Evolutionary conservation across 495 filamentous ascomycete genomes (phyloP).

Genomic region (Talaromyces thailandensis): DNA sequence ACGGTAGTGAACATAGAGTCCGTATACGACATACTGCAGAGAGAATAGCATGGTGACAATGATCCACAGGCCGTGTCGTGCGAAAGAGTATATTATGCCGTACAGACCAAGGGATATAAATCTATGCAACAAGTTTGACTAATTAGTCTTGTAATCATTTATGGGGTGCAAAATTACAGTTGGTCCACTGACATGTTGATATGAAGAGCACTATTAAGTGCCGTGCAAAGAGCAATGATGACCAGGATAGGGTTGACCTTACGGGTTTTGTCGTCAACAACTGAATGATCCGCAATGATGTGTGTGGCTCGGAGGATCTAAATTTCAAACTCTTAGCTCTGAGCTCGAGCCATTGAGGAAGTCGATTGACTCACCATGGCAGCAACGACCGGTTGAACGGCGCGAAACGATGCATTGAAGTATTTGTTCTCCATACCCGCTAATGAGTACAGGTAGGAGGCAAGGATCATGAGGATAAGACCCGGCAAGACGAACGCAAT

Average conservation of each 20-base stretch:
- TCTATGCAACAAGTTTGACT: not conserved
- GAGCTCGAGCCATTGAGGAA: too few relatives aligned
- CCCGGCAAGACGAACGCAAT: slow-evolving; percentile 24
- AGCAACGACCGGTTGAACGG: slow-evolving; percentile 26
- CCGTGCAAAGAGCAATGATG: slow-evolving; percentile 22
- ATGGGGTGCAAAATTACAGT: too few relatives aligned
- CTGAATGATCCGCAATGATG: slow-evolving; percentile 24
- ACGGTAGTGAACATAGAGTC: slow-evolving; percentile 21
- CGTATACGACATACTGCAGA: slow-evolving; percentile 23
- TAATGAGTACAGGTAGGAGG: slow-evolving; percentile 22
- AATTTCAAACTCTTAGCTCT: not conserved
- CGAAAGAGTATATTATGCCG: slow-evolving; percentile 19
- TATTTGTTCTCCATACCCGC: slow-evolving; percentile 22
- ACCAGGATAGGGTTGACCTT: slow-evolving; percentile 22
- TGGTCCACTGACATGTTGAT: slow-evolving; percentile 22
- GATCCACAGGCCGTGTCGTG: slow-evolving; percentile 16
- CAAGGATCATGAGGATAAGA: slow-evolving; percentile 24
- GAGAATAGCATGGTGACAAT: slow-evolving; percentile 18
- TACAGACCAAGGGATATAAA: slow-evolving; percentile 28
- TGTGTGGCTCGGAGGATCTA: slow-evolving; percentile 24
- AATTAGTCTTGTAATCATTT: not conserved
- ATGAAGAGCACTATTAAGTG: slow-evolving; percentile 22
- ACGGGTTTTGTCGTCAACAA: slow-evolving; percentile 16
- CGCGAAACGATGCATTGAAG: slow-evolving; percentile 24
- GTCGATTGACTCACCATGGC: slow-evolving; percentile 18